Percentiles rank a stretch among this genome's conserved stretches.
These are phyloP conservation scores for Moesziomyces antarcticus DNA, from an alignment of 1,284 basidiomycete species.

Conservation along the genomic window DNA sequence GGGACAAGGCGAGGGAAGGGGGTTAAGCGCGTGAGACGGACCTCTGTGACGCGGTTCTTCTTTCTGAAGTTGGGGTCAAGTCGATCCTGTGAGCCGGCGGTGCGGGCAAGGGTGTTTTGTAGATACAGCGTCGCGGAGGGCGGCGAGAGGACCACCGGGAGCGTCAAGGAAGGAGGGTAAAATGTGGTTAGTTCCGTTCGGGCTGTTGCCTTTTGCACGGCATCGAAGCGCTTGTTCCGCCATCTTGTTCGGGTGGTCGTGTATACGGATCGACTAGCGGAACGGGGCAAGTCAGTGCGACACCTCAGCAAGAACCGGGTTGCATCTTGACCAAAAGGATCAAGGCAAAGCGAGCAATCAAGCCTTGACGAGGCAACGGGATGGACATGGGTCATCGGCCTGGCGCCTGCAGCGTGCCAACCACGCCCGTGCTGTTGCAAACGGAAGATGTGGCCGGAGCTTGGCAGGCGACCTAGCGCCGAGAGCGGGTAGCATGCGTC, in stretches of 20 bases:
- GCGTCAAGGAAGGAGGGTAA: constrained; percentile 9
- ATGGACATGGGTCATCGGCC: background rate
- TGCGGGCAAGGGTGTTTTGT: constrained; percentile 9
- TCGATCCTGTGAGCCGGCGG: constrained; percentile 34
- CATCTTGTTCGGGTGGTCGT: background rate
- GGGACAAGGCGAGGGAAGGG: background rate
- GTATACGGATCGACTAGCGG: too few relatives aligned
- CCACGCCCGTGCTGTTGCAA: background rate
- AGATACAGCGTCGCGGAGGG: constrained; percentile 6
- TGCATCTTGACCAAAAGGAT: too few relatives aligned
- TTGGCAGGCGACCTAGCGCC: constrained; percentile 4
- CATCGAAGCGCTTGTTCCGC: constrained; percentile 8
- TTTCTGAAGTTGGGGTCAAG: constrained; percentile 63
- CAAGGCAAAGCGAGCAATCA: background rate
- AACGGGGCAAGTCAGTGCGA: background rate
- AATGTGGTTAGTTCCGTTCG: constrained; percentile 23
- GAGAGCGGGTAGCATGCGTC: constrained; percentile 43
- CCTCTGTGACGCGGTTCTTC: constrained; percentile 66
- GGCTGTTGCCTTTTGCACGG: constrained; percentile 31
- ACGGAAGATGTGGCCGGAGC: background rate
- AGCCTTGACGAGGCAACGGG: background rate
- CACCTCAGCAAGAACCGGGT: background rate
- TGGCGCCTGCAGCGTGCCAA: constrained; percentile 6
- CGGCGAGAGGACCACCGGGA: constrained; percentile 4
- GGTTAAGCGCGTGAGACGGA: constrained; percentile 37